Conservation (phyloP, 2,329 filamentous ascomycete genomes). For the Pseudogymnoascus sp. region DNA sequence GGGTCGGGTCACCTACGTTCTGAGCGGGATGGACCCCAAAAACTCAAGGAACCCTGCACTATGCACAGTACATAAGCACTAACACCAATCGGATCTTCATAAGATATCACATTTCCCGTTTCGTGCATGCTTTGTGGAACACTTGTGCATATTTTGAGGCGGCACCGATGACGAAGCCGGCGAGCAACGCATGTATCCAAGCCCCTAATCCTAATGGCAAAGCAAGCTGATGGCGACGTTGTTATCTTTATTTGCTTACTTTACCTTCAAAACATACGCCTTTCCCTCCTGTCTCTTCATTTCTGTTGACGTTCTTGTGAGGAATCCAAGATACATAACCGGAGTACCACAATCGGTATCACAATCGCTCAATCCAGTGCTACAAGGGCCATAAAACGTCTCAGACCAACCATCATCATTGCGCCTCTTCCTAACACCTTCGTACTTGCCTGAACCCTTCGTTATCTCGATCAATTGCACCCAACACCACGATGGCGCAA, state of each 20-base stretch:
- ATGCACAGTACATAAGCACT: background rate
- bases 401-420: background rate
- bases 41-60: background rate
- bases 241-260: background rate
- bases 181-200: background rate
- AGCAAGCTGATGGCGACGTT: background rate
- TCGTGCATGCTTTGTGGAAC: background rate
- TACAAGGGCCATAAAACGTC: background rate
- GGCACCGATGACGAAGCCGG: background rate
- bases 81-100: background rate
- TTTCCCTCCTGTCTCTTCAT: background rate
- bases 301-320: background rate
- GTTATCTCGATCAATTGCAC: background rate
- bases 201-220: background rate
- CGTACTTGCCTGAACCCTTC: background rate
- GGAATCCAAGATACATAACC: background rate
- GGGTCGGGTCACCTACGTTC: too few species aligned
- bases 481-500: background rate
- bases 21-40: background rate
- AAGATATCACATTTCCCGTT: background rate
- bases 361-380: background rate
- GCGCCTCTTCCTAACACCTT: background rate
- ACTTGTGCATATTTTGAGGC: background rate
- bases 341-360: background rate
- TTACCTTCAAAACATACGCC: background rate